These are phyloP conservation scores for Tolypocladium ophioglossoides DNA, from an alignment of 2,329 filamentous ascomycete genomes.

Conservation along the genomic window DNA sequence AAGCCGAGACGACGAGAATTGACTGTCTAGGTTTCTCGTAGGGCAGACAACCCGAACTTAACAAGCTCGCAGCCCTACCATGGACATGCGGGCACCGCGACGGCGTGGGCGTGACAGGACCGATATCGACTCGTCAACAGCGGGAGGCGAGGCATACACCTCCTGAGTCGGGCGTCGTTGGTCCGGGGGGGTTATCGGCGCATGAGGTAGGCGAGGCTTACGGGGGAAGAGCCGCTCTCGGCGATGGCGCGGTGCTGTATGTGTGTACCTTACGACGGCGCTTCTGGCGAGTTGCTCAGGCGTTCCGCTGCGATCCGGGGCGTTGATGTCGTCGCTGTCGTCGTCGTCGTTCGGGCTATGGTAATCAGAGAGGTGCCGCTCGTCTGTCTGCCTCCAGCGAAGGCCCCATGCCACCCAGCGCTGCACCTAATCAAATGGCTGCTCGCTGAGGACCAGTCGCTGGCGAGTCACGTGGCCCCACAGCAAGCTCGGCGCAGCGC, in stretches of 20 bases:
- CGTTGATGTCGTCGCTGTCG: not conserved
- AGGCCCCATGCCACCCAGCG: not conserved
- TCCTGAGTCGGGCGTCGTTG: conserved; percentile 19
- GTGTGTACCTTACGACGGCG: not conserved
- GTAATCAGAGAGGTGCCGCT: conserved; percentile 1
- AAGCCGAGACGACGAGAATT: conserved; percentile 23
- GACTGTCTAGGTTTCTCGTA: conserved; percentile 12
- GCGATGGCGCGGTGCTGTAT: not conserved
- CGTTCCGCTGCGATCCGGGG: not conserved
- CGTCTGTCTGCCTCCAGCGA: not conserved
- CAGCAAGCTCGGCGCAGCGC: not conserved
- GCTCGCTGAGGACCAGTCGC: not conserved
- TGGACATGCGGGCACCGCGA: conserved; percentile 15
- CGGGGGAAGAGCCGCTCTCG: not conserved
- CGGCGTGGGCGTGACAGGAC: conserved; percentile 11
- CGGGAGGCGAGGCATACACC: conserved; percentile 17
- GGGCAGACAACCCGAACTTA: conserved; percentile 14
- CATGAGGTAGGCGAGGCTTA: conserved; percentile 12
- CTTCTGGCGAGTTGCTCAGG: not conserved
- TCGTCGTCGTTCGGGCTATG: not conserved
- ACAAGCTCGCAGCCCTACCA: conserved; percentile 15
- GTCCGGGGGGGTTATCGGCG: conserved; percentile 18
- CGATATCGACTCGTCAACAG: conserved; percentile 11
- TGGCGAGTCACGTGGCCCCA: conserved; percentile 3
- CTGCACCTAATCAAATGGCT: not conserved